Evolutionary conservation across 2,329 filamentous ascomycete species (phyloP).

Genomic region (Pestalotiopsis sp.): DNA sequence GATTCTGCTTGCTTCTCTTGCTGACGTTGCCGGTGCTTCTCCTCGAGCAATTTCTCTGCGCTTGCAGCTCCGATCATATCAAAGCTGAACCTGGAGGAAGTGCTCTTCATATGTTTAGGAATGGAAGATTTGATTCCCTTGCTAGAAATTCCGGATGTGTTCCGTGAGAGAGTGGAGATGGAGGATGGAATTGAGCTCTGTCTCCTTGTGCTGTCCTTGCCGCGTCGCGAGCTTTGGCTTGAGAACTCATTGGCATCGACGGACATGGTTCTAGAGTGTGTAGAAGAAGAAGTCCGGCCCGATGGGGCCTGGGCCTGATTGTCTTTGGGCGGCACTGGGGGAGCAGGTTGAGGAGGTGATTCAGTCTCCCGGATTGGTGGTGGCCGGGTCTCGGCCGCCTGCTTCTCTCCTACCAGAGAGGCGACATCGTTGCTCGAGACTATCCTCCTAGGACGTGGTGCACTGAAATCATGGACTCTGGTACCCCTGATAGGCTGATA

Average conservation of each 20-base stretch:
- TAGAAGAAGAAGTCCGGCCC: constrained; percentile 31
- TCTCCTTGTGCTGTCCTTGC: constrained; percentile 19
- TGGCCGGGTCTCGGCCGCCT: constrained; percentile 20
- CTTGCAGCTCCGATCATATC: constrained; percentile 74
- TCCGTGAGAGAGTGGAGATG: constrained; percentile 48
- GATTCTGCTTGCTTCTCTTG: constrained; percentile 56
- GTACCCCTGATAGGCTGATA: constrained; percentile 69
- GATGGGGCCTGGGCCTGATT: constrained; percentile 26
- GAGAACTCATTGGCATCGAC: constrained; percentile 21
- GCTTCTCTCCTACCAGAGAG: constrained; percentile 19
- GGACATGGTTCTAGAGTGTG: constrained; percentile 33
- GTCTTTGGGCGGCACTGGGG: constrained; percentile 43
- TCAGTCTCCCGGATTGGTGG: constrained; percentile 17
- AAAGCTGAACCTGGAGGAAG: constrained; percentile 79
- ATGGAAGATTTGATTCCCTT: constrained; percentile 50
- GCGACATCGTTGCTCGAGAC: constrained; percentile 31
- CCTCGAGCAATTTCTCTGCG: constrained; percentile 70
- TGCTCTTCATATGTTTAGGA: constrained; percentile 72
- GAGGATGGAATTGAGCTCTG: constrained; percentile 33
- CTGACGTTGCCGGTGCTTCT: constrained; percentile 69
- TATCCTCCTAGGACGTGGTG: constrained; percentile 51
- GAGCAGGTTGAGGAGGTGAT: constrained; percentile 21
- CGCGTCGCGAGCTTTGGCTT: constrained; percentile 13
- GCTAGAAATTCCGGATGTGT: constrained; percentile 50
- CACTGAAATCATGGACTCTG: constrained; percentile 67